These are phyloP conservation scores for Vitis hybrid DNA, from an alignment of 177 flowering plant genomes.

Conservation along the genomic window DNA sequence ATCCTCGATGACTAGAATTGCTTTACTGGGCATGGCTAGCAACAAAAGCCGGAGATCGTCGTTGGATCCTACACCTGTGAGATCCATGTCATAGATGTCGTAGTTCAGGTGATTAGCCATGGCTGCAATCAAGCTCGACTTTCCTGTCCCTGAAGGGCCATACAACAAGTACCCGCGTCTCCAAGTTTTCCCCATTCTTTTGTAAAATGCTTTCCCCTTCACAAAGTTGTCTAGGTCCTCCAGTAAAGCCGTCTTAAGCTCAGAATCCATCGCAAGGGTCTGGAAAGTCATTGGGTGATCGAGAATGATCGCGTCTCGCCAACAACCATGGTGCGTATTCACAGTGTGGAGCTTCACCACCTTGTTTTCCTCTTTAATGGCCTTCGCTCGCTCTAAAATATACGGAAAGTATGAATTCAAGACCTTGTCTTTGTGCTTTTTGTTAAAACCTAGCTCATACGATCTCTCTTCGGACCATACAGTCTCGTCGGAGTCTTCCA, in stretches of 20 bases:
- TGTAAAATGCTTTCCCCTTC: slow-evolving; percentile 37
- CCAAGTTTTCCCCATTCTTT: slow-evolving; percentile 44
- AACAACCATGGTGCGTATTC: background rate
- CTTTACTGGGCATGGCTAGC: slow-evolving; percentile 32
- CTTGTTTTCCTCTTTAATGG: no score
- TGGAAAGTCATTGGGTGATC: slow-evolving; percentile 49
- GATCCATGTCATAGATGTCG: slow-evolving; percentile 43
- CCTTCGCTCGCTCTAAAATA: no score
- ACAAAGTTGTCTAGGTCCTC: slow-evolving; percentile 41
- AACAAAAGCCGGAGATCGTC: slow-evolving; percentile 32
- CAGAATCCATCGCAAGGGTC: slow-evolving; percentile 39
- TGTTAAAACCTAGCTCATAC: no score
- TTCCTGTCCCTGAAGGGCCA: slow-evolving; percentile 53
- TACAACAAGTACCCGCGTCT: slow-evolving; percentile 46
- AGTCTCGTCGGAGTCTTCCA: no score
- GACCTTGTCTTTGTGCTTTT: no score
- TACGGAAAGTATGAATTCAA: no score
- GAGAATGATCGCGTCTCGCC: slow-evolving; percentile 32
- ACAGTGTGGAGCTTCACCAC: no score
- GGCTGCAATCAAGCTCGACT: slow-evolving; percentile 52
- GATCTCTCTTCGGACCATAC: no score
- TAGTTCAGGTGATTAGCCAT: slow-evolving; percentile 50
- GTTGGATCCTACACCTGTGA: slow-evolving; percentile 16
- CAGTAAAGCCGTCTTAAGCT: slow-evolving; percentile 19
- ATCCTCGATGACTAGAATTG: slow-evolving; percentile 46